A percentile compares a stretch with the other conserved stretches of the same genome.
These are phyloP conservation scores for Gaultheria prostrata DNA, from an alignment of 148 eudicot genomes.

Conservation along the genomic window DNA sequence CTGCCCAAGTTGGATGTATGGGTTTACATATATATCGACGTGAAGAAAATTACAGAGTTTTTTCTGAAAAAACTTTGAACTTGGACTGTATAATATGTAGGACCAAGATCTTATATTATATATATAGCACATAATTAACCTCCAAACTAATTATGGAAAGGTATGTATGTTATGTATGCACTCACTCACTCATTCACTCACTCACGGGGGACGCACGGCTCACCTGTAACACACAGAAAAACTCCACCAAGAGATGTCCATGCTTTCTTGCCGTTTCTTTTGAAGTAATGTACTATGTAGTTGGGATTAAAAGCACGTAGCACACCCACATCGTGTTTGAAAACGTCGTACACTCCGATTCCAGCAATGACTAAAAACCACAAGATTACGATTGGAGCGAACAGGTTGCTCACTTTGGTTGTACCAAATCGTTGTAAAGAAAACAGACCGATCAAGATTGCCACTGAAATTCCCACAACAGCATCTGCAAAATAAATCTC, in stretches of 20 bases:
- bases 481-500: constrained; percentile 25
- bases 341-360: constrained; percentile 59
- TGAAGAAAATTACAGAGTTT: too few relatives aligned
- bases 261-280: constrained; percentile 52
- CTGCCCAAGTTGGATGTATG: background rate
- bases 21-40: background rate
- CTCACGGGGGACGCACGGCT: background rate
- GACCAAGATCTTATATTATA: background rate
- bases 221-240: constrained; percentile 67
- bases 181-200: too few relatives aligned
- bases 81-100: background rate
- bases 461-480: constrained; percentile 55
- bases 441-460: constrained; percentile 51
- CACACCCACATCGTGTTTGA: constrained; percentile 46
- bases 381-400: constrained; percentile 53
- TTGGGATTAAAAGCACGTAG: constrained; percentile 61
- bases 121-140: too few relatives aligned
- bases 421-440: constrained; percentile 65
- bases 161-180: too few relatives aligned
- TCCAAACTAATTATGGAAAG: too few relatives aligned
- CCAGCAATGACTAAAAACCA: constrained; percentile 53
- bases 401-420: constrained; percentile 60
- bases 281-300: constrained; percentile 51
- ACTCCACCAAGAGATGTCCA: constrained; percentile 81
- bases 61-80: background rate